These are phyloP conservation scores for Kregervanrija delftensis DNA, from an alignment of 805 yeast genomes.

Conservation along the genomic window DNA sequence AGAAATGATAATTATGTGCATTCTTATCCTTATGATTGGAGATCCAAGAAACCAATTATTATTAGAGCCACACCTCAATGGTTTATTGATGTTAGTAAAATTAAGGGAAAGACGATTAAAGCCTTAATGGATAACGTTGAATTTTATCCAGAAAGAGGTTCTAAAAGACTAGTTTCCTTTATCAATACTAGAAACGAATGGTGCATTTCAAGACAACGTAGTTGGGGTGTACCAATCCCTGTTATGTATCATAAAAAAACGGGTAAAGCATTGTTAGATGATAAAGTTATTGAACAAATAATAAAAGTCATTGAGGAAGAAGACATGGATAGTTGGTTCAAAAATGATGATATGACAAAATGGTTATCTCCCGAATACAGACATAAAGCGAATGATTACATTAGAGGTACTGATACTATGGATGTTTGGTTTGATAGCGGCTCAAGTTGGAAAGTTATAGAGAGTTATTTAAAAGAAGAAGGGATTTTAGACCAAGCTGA, in stretches of 20 bases:
- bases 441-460: slow-evolving; percentile 72
- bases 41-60: slow-evolving; percentile 91
- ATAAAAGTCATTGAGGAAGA: slow-evolving; percentile 45
- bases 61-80: slow-evolving; percentile 95
- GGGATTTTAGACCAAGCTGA: slow-evolving; percentile 26
- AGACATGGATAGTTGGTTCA: slow-evolving; percentile 83
- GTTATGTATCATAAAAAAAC: slow-evolving; percentile 59
- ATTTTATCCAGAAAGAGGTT: slow-evolving; percentile 71
- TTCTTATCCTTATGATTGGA: slow-evolving; percentile 96
- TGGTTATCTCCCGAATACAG: slow-evolving; percentile 67
- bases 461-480: slow-evolving; percentile 30
- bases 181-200: slow-evolving; percentile 79
- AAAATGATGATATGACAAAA: slow-evolving; percentile 33
- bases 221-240: slow-evolving; percentile 98
- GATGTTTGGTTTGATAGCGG: slow-evolving; percentile 99
- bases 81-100: slow-evolving; percentile 80
- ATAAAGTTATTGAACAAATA: slow-evolving; percentile 48
- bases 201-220: slow-evolving; percentile 95
- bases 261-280: slow-evolving; percentile 57
- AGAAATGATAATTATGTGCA: slow-evolving; percentile 52
- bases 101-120: slow-evolving; percentile 54
- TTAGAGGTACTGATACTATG: slow-evolving; percentile 84
- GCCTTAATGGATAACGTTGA: slow-evolving; percentile 51
- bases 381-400: slow-evolving; percentile 35
- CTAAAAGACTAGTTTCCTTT: slow-evolving; percentile 64